Percentiles rank a stretch among this genome's conserved stretches.
Conservation (phyloP, 2,329 filamentous ascomycete species). For the Colletotrichum gloeosporioides region DNA sequence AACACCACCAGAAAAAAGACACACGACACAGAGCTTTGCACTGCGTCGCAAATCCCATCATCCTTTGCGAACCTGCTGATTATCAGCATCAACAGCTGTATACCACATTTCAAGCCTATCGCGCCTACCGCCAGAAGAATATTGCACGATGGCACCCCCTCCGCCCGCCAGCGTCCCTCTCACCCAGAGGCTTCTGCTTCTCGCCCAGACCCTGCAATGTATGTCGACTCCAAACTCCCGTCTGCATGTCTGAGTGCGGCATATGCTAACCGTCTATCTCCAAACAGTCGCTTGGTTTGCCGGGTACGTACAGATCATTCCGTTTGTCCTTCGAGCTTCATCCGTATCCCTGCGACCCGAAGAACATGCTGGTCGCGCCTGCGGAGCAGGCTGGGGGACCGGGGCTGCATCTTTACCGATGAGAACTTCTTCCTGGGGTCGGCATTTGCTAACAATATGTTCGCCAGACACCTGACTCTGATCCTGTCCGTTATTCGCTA, state of each 20-base stretch:
- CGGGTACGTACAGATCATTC: constrained; percentile 64
- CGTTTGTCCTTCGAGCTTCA: constrained; percentile 13
- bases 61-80: not conserved
- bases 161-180: constrained; percentile 73
- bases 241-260: constrained; percentile 24
- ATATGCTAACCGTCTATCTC: constrained; percentile 37
- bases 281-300: constrained; percentile 76
- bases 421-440: not conserved
- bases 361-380: not conserved
- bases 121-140: not conserved
- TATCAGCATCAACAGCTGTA: not conserved
- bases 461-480: constrained; percentile 78
- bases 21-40: constrained; percentile 1
- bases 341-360: constrained; percentile 13
- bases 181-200: constrained; percentile 73
- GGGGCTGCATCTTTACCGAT: not conserved
- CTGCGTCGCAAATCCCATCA: not conserved
- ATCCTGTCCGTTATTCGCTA: constrained; percentile 86
- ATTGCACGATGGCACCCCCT: constrained; percentile 60
- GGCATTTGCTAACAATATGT: not conserved
- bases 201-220: constrained; percentile 94
- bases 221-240: constrained; percentile 43
- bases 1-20: constrained; percentile 5
- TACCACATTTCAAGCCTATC: not conserved
- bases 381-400: not conserved